Base-by-base conservation (phyloP, 2,329 filamentous ascomycete species). In the Xylaria multiplex region DNA sequence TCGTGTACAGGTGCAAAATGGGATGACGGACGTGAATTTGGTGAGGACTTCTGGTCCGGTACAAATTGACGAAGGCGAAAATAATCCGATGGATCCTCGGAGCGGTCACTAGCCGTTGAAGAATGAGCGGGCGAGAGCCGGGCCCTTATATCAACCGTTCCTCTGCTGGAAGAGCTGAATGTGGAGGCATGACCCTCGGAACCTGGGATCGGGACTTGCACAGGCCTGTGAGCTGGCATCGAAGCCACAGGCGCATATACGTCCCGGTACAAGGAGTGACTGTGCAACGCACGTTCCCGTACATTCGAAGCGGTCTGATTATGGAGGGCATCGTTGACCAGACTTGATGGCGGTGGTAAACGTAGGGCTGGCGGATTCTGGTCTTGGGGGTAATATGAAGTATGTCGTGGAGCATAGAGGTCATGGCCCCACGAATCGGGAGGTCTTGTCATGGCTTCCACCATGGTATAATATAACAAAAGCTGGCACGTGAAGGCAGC, bases 391-490 rank as follows among this genome's bases (percentile, higher is more conserved):
- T 73, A 75, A 60, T 71, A 72, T 27, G 71, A 68, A 48, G 69
- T 46, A 63, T 69, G 70, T 66, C 73, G 70, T 65, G 73, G 73
- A 70, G 70, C 69, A 65, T 73, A 75, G 68, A 69, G 69, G 61
- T 72, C 71, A 27, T 72, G 71, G 50, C 68, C 69, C 73, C 74
- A 76, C 52, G 73, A 71, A 67, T 75, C 70, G 54, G 71, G 67
- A 69, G 70, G 72, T 66, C 73, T 73, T 62, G 74, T 71, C 74
- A 76, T 76, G 64, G 71, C 70, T 64, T 74, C 71, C 72, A 76
- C 71, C 74, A 76, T 76, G 71, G 69, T 74, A 74, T 70, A 67
- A 69, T 74, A 74, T 70, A 67, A 68, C 64, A 60, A 66, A 66
- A 68, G 60, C 67, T 55, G 65, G 67, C 65, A 69, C 68, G 68